Evolutionary conservation across 164 flowering plant genomes (phyloP).

Genomic region (Vitis labrusca): DNA sequence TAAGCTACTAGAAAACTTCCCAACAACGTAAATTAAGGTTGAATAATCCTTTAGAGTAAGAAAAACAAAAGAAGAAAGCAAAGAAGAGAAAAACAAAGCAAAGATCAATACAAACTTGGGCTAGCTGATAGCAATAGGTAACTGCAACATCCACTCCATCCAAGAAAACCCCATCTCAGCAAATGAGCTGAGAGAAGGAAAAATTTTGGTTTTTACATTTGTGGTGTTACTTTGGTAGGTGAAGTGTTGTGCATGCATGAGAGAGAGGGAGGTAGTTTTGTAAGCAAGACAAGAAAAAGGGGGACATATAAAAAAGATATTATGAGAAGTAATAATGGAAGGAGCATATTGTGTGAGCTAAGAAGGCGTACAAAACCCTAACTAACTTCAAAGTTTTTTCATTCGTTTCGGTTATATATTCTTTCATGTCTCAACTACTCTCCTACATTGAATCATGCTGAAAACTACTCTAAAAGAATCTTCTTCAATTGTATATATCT

Average conservation of each 20-base stretch:
- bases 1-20: not conserved
- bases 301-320: not conserved
- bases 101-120: slow-evolving; percentile 14
- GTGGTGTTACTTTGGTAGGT: slow-evolving; percentile 44
- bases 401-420: slow-evolving; percentile 15
- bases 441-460: not conserved
- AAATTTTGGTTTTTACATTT: not conserved
- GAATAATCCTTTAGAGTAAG: not conserved
- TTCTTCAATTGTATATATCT: no score
- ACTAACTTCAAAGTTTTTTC: slow-evolving; percentile 19
- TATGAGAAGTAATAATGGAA: slow-evolving; percentile 18
- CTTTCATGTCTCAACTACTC: slow-evolving; percentile 37
- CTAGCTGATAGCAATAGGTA: slow-evolving; percentile 17
- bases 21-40: not conserved
- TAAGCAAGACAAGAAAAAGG: not conserved
- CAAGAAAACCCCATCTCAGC: slow-evolving; percentile 1
- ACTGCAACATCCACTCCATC: slow-evolving; percentile 16
- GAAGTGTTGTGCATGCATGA: slow-evolving; percentile 43
- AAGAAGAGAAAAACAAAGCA: slow-evolving; percentile 11
- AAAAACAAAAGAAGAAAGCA: slow-evolving; percentile 8
- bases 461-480: no score
- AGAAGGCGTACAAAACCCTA: slow-evolving; percentile 35
- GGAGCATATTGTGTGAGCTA: slow-evolving; percentile 49
- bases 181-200: not conserved
- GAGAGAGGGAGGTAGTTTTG: not conserved